phyloP scores from a whole-genome alignment of 345 rosid species.

The Eucalyptus curtisii region DNA sequence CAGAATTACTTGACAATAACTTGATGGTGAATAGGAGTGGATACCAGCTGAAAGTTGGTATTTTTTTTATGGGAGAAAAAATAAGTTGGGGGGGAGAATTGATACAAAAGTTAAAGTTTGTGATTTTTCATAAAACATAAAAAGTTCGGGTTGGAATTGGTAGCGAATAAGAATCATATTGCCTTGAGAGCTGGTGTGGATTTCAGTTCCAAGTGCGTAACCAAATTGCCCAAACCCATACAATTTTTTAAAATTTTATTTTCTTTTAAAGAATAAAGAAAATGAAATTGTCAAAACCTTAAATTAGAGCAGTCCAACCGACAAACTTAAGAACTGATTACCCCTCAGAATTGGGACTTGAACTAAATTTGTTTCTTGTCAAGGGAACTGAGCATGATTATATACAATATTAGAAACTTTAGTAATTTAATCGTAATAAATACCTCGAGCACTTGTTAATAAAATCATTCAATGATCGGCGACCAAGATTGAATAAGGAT shows the following conservation, averaged over 20 bases:
- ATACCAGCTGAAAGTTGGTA: not conserved
- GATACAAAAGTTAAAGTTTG: not conserved
- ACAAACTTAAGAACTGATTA: too few species aligned
- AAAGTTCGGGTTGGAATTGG: fast-evolving
- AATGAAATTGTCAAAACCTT: fast-evolving
- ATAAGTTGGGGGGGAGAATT: not conserved
- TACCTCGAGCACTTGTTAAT: too few species aligned
- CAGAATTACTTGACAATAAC: not conserved
- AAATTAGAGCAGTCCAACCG: fast-evolving
- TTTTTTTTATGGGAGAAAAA: not conserved
- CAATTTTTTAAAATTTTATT: too few species aligned
- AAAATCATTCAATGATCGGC: not conserved
- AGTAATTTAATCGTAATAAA: not conserved
- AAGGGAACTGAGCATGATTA: not conserved
- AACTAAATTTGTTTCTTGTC: not conserved
- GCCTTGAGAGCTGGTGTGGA: too few species aligned
- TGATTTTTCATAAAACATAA: not conserved
- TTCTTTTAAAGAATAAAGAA: too few species aligned
- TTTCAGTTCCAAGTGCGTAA: fast-evolving
- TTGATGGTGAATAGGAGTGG: not conserved
- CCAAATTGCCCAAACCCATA: too few species aligned
- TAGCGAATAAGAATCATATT: too few species aligned
- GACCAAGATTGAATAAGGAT: not conserved
- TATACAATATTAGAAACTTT: too few species aligned
- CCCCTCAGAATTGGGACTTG: fast-evolving